phyloP scores from a whole-genome alignment of 352 stramenopile species.

The Elongisporangium prolatum region DNA sequence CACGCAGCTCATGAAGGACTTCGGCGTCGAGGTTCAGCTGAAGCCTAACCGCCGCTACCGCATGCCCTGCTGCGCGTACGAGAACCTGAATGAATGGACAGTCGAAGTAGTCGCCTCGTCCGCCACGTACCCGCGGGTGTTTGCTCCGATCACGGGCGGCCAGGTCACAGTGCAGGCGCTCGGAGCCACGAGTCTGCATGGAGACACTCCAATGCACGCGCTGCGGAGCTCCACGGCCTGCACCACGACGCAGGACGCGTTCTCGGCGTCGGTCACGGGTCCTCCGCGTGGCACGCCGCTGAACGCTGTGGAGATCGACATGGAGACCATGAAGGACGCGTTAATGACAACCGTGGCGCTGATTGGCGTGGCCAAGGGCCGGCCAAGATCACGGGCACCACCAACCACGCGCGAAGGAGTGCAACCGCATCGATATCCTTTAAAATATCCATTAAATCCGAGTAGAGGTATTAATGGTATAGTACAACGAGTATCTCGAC shows the following conservation, averaged over 20 bases:
- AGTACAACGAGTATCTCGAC: too few species aligned
- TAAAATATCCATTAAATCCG: too few species aligned
- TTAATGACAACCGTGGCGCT: constrained; percentile 97
- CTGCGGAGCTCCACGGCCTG: constrained; percentile 76
- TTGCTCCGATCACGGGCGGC: constrained; percentile 94
- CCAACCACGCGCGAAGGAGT: constrained; percentile 99
- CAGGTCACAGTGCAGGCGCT: constrained; percentile 93
- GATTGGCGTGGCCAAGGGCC: constrained; percentile 92
- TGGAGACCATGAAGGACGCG: constrained; percentile 96
- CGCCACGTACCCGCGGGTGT: constrained; percentile 95
- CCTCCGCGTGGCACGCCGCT: constrained; percentile 70
- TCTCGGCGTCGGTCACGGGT: constrained; percentile 65
- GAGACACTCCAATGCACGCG: constrained; percentile 94
- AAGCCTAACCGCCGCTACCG: constrained; percentile 70
- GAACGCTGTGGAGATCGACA: constrained; percentile 93
- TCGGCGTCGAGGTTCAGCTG: constrained; percentile 91
- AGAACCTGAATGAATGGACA: constrained; percentile 58
- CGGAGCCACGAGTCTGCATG: constrained; percentile 91
- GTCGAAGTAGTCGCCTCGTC: constrained; percentile 97
- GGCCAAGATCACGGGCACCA: constrained; percentile 96
- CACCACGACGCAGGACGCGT: constrained; percentile 49
- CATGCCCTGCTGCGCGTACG: constrained; percentile 67
- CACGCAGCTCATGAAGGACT: constrained; percentile 95
- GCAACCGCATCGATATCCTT: constrained; percentile 98
- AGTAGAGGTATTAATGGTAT: too few species aligned